Base-by-base conservation (phyloP, 257 asterid species). In the Solanum gracilifrons region DNA sequence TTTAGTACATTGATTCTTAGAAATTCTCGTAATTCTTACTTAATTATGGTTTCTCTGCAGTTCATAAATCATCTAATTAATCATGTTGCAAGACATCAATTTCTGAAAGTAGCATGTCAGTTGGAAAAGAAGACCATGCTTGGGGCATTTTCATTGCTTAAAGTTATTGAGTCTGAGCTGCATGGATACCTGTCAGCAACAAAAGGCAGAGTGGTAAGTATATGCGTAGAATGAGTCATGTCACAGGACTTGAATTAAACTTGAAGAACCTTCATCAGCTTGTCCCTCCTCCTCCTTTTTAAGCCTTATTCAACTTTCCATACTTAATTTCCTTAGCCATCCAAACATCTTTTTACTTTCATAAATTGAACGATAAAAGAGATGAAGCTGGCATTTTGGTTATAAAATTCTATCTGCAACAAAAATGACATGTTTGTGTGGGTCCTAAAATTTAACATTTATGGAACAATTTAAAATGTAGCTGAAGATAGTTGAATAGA, bases 51-150 rank as follows among this genome's bases (percentile, higher is more conserved):
- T 43, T 88, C 27, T 88, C 85, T 94, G 94, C 93, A 97, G 99
- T 97, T 95, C 93, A 95, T 97, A 91, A 91, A 91, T 87, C 98
- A 97, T 94, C 90, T 97, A 89, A 92, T 95, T 88, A 93, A 96
- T 92, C 98, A 94, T 89, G 96, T 95, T 58, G 92, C 98, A 43
- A 91, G 99, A 58, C 99, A 97, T 90, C 98, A 95, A 83, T 93
- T 97, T 89, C 90, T 97, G 87, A 97, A 95, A 92, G 84, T 95
- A 89, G 98, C 99, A 66, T 97, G 99, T 89, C 98, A 97, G 86
- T 79, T 94, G 92, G 99, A 97, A 89, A 97, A 94, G 95, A 97
- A 95, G 92, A 95, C 97, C 82, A 94, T 95, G 98, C 98, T 95
- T 88, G 98, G 98, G 91, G 99, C 98, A 64, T 95, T 89, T 92